phyloP scores from a whole-genome alignment of 139 green algal species.

The Yamagishiella unicocca region DNA sequence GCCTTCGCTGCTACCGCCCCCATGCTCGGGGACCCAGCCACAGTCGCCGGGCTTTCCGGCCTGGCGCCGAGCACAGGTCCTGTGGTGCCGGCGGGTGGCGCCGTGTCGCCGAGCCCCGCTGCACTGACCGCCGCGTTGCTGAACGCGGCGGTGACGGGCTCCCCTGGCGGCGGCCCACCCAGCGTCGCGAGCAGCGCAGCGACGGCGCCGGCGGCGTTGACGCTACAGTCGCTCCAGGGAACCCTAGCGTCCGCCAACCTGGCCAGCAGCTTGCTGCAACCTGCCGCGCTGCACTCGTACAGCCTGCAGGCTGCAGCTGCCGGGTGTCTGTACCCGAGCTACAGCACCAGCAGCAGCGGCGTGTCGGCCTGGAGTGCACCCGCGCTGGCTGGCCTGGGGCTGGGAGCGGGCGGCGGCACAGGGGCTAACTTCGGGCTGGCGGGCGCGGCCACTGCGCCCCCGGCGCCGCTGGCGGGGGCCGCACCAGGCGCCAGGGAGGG shows the following conservation, averaged over 20 bases:
- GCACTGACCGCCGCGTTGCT: constrained; percentile 13
- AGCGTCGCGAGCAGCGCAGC: not conserved
- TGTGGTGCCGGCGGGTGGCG: not conserved
- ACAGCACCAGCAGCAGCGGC: not conserved
- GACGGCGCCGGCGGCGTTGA: not conserved
- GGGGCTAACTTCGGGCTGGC: not conserved
- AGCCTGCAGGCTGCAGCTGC: not conserved
- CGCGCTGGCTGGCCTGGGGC: not conserved
- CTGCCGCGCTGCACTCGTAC: constrained; percentile 2
- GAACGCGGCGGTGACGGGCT: not conserved
- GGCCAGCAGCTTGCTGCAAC: constrained; percentile 11
- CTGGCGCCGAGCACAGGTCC: too few relatives aligned
- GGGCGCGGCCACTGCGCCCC: not conserved
- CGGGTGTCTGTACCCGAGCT: not conserved
- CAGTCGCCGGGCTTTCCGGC: too few relatives aligned
- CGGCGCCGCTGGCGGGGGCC: not conserved
- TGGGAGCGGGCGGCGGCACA: not conserved
- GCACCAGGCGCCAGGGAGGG: too few relatives aligned
- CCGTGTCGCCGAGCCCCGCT: not conserved
- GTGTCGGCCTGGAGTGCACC: constrained; percentile 23
- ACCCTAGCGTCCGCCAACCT: constrained; percentile 45
- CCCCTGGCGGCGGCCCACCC: not conserved
- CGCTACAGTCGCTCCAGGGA: constrained; percentile 29
- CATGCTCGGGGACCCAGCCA: too few relatives aligned
- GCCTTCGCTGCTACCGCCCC: not conserved